Base-by-base conservation (phyloP, 306 rosid genomes). In the Cucurbita moschata region DNA sequence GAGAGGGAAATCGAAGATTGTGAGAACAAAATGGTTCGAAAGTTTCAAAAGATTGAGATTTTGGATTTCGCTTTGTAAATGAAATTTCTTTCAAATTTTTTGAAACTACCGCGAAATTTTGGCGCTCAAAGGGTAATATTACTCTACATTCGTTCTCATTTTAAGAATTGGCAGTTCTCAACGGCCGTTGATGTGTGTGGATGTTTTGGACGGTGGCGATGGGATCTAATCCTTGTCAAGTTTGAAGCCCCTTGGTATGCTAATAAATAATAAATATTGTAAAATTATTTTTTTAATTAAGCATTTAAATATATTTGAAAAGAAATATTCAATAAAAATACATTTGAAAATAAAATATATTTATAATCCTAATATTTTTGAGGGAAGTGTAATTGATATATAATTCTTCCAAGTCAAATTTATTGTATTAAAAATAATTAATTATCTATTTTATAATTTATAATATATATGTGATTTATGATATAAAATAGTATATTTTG, bases 101-200 rank as follows among this genome's bases (percentile, higher is more conserved):
- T 38, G 18, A 44, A 66, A 16, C n/a, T 68, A 60, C 86, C 88
- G 84, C 85, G 75, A 83, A 82, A 73, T 11, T 64, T 86, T 86
- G 82, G 91, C 91, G 91, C 87, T 67, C 15, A 14, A 4, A 10
- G 4, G 30, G 14, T 5, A 38, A 8, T 60, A 5, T 39, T 39
- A 4, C 23, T 39, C 26, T 63, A 9, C 26, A 1, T 63, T 13
- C 71, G 53, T 43, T 65, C 51, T 3, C 71, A 18, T 65, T 65
- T 65, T 43, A 42, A 65, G 3, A 42, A n/a, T 5, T 0, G 0
- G 23, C 14, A 1, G 1, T 10, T 0, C 2, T 61, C 46, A 14
- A 14, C 67, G 21, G 67, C 15, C 3, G 1, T 0, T 60, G 11
- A 60, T 63, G 70, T 4, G 26, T 9, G 70, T 15, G 21, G 1